Evolutionary conservation across 257 asterid species (phyloP).

Genomic region (Dorcoceras hygrometricum): DNA sequence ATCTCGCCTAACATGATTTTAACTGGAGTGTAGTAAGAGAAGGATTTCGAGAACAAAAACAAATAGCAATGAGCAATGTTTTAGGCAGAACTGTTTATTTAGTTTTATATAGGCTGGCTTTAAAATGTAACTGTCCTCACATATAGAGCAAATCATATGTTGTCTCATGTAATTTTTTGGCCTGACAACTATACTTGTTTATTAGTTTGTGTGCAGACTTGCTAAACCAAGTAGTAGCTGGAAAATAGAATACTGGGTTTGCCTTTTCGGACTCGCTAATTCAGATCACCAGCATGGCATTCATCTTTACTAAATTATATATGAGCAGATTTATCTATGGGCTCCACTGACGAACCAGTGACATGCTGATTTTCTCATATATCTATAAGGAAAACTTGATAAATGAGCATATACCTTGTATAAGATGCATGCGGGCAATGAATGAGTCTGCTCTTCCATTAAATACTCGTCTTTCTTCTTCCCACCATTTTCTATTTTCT

Average conservation of each 20-base stretch:
- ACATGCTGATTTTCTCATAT: conserved; percentile 11
- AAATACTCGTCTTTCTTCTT: conserved; percentile 61
- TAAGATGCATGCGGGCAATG: conserved; percentile 75
- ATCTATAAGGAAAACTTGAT: conserved; percentile 12
- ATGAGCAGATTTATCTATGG: conserved; percentile 4
- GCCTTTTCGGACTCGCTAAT: neutral
- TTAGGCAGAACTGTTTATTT: neutral
- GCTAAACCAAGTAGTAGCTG: neutral
- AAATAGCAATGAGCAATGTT: conserved; percentile 10
- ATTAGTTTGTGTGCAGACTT: neutral
- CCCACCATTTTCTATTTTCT: conserved; percentile 60
- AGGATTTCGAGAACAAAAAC: neutral
- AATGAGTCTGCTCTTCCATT: conserved; percentile 61
- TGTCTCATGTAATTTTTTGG: conserved; percentile 9
- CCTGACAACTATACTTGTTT: neutral
- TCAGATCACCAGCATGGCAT: neutral
- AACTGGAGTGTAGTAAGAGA: conserved; percentile 7
- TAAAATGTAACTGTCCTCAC: neutral
- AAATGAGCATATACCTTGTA: conserved; percentile 50
- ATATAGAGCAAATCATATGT: neutral
- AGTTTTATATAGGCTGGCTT: conserved; percentile 3
- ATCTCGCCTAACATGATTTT: neutral
- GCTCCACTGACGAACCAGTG: conserved; percentile 9
- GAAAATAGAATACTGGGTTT: conserved; percentile 12
- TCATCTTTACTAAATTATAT: conserved; percentile 4